phyloP scores from a whole-genome alignment of 306 rosid genomes.

The Pterocarpus macrocarpus region DNA sequence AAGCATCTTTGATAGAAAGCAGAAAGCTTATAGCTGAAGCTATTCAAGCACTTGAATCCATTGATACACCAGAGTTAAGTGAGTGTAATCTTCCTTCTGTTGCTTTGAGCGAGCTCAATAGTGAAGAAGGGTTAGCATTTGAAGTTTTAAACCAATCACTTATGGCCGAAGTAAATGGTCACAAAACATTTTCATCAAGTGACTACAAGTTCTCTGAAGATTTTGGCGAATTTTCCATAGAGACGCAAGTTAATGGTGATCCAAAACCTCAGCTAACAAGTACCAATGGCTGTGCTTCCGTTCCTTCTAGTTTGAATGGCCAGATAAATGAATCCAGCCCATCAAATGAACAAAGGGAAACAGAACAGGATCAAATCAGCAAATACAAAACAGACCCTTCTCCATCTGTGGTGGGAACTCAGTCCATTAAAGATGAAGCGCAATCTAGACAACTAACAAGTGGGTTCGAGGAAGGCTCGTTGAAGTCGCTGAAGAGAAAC shows the following conservation, averaged over 20 bases:
- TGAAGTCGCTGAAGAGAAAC: slow-evolving; percentile 66
- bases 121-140: slow-evolving; percentile 29
- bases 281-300: slow-evolving; percentile 51
- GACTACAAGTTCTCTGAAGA: slow-evolving; percentile 52
- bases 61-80: slow-evolving; percentile 52
- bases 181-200: slow-evolving; percentile 40
- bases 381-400: slow-evolving; percentile 48
- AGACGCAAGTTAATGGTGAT: slow-evolving; percentile 57
- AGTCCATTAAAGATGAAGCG: slow-evolving; percentile 51
- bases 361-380: slow-evolving; percentile 48
- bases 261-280: slow-evolving; percentile 48
- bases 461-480: slow-evolving; percentile 95
- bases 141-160: slow-evolving; percentile 50
- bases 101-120: slow-evolving; percentile 47
- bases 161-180: slow-evolving; percentile 63
- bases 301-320: slow-evolving; percentile 53
- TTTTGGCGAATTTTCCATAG: slow-evolving; percentile 55
- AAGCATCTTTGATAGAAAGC: slow-evolving; percentile 81
- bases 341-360: slow-evolving; percentile 29
- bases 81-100: slow-evolving; percentile 51
- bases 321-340: slow-evolving; percentile 44
- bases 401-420: slow-evolving; percentile 51
- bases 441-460: slow-evolving; percentile 60
- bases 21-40: slow-evolving; percentile 98
- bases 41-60: slow-evolving; percentile 74